Conservation (phyloP, 805 yeast species). For the Saturnispora dispora region DNA sequence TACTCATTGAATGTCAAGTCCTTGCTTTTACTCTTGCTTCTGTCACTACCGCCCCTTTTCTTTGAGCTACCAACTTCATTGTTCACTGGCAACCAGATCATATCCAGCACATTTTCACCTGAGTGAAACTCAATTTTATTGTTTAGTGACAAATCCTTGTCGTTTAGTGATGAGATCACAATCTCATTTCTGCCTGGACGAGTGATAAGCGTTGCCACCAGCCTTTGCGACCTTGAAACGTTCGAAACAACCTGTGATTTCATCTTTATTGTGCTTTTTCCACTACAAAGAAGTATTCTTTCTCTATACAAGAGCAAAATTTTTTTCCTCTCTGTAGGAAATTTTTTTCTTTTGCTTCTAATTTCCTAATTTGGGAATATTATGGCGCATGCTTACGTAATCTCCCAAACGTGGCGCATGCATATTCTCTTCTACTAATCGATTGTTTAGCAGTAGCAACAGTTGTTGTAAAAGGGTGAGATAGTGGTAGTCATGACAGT, state of each 20-base stretch:
- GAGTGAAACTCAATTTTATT: constrained; percentile 34
- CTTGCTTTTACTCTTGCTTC: constrained; percentile 8
- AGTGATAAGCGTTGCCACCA: constrained; percentile 29
- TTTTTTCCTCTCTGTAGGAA: background rate
- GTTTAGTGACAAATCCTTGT: constrained; percentile 11
- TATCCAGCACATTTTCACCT: constrained; percentile 29
- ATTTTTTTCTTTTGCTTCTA: background rate
- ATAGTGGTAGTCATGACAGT: background rate
- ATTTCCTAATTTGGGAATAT: background rate
- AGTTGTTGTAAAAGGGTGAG: too few relatives aligned
- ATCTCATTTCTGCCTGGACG: constrained; percentile 40
- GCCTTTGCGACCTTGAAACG: constrained; percentile 1
- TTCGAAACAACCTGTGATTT: constrained; percentile 7
- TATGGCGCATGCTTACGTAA: background rate
- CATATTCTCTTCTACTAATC: background rate
- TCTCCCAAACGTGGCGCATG: background rate
- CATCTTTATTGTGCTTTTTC: background rate
- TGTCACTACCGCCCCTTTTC: constrained; percentile 1
- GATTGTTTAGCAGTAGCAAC: background rate
- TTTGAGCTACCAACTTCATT: constrained; percentile 6
- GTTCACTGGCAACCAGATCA: constrained; percentile 29
- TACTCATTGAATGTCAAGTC: constrained; percentile 9
- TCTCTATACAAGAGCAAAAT: background rate
- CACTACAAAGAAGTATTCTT: background rate
- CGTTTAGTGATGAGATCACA: constrained; percentile 29